These are phyloP conservation scores for Rhynchospora tenuis DNA, from an alignment of 176 grass and related monocot genomes.

Conservation along the genomic window DNA sequence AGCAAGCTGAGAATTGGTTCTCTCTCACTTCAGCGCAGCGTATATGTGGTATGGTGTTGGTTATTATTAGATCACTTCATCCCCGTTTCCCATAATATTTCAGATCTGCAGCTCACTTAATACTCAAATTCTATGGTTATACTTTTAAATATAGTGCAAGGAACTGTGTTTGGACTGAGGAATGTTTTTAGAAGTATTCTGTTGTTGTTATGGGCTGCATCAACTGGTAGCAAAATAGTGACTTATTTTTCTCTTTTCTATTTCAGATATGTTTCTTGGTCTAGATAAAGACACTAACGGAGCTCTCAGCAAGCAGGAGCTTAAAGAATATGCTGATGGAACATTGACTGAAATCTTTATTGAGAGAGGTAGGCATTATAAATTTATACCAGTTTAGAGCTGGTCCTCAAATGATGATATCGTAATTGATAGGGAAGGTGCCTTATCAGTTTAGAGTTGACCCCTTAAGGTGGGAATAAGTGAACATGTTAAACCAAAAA, in stretches of 20 bases:
- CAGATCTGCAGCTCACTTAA: not conserved
- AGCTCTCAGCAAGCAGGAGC: conserved; percentile 90
- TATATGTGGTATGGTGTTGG: conserved; percentile 68
- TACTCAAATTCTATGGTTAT: not conserved
- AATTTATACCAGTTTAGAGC: not conserved
- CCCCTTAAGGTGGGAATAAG: not conserved
- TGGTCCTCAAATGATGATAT: not conserved
- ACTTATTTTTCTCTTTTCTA: conserved; percentile 10
- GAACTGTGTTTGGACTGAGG: not conserved
- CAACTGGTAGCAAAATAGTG: not conserved
- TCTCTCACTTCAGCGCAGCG: conserved; percentile 96
- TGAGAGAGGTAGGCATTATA: conserved; percentile 75
- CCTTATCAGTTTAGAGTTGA: not conserved
- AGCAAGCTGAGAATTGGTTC: conserved; percentile 99
- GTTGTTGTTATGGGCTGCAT: not conserved
- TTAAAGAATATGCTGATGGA: conserved; percentile 99
- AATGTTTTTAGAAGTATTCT: not conserved
- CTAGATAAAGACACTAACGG: conserved; percentile 97
- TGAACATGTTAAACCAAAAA: not conserved
- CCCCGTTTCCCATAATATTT: not conserved
- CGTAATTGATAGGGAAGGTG: not conserved
- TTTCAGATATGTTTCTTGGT: conserved; percentile 95
- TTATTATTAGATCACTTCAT: not conserved
- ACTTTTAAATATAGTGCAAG: not conserved
- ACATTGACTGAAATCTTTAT: conserved; percentile 96